Evolutionary conservation across 2,329 filamentous ascomycete genomes (phyloP), one percentile per base, ranked within the genome.

Genomic region (Paecilomyces sp.): DNA sequence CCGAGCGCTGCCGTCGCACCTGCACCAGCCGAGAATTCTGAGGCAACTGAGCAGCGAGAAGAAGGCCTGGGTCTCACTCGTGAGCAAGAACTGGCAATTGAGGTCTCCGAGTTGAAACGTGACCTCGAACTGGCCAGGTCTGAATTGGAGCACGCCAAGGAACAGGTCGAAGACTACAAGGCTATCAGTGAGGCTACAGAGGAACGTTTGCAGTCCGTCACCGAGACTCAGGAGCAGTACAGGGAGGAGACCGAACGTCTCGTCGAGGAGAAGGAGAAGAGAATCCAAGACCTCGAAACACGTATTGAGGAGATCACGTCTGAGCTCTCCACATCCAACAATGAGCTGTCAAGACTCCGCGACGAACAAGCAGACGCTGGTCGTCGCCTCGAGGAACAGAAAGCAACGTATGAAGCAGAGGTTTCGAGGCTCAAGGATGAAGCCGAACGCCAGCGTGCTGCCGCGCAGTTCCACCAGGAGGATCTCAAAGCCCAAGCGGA

Each of bases 401-500:
- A 93, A 77, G 80, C 85, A 4, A 83, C 85, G 18, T 81, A 94
- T 5, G 89, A 96, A 67, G 82, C 88, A 9, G 91, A 97, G 68
- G 86, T 97, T 57, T 80, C 84, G 24, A 85, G 91, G 34, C 79
- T 97, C 30, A 94, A 90, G 72, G 91, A 95, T 55, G 89, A 96
- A 65, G 88, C 89, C 60, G 89, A 92, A 65, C 85, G 89, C 57
- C 88, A 93, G 71, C 82, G 86, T 61, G 89, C 91, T 62, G 88
- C 92, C 56, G 87, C 91, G 33, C 87, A 90, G 65, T 91, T 89
- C 70, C 90, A 96, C 70, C 91, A 95, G 71, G 89, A 96, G 67
- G 92, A 97, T 68, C 85, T 97, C 51, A 92, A 94, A 62, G 88
- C 91, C 0, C 94, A 99, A 74, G 92, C 93, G 30, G 90, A 95